Evolutionary conservation across 768 basidiomycete genomes (phyloP).

Genomic region (Mycena filopes): DNA sequence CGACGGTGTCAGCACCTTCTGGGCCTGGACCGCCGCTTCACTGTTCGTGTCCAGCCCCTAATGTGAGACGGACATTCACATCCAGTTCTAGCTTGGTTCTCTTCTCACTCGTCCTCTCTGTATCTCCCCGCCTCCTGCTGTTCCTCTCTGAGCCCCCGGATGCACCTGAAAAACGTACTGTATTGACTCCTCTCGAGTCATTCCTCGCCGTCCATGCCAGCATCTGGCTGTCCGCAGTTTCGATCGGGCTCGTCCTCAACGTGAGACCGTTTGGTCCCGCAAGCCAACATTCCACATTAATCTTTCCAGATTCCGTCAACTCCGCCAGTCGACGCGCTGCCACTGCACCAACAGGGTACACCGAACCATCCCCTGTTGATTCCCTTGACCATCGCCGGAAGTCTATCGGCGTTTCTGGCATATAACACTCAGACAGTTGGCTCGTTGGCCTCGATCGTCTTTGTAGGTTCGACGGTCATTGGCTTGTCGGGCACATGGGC

Average conservation of each 20-base stretch:
- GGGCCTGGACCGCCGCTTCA: constrained; percentile 53
- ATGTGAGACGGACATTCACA: constrained; percentile 2
- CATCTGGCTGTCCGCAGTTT: constrained; percentile 65
- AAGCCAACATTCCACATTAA: constrained; percentile 8
- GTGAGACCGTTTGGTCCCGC: too few relatives aligned
- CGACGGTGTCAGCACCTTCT: constrained; percentile 44
- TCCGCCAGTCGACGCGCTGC: constrained; percentile 46
- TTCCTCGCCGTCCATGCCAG: constrained; percentile 78
- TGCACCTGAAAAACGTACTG: constrained; percentile 45
- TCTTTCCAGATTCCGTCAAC: constrained; percentile 57
- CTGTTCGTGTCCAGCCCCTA: constrained; percentile 39
- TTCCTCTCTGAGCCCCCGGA: constrained; percentile 66
- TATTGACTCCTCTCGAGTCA: constrained; percentile 72
- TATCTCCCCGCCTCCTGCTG: constrained; percentile 73
- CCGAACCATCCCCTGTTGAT: constrained; percentile 70
- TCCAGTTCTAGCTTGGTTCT: constrained; percentile 44
- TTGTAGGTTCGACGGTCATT: constrained; percentile 59
- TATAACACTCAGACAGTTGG: constrained; percentile 73
- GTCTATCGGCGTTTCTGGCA: constrained; percentile 68
- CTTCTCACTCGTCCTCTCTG: constrained; percentile 50
- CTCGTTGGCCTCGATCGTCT: constrained; percentile 62
- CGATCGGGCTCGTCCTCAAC: constrained; percentile 67
- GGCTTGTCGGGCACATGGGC: constrained; percentile 79
- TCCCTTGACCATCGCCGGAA: constrained; percentile 65
- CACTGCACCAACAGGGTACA: constrained; percentile 35